Conservation (phyloP, 495 filamentous ascomycete genomes). For the Oidiodendron maius region DNA sequence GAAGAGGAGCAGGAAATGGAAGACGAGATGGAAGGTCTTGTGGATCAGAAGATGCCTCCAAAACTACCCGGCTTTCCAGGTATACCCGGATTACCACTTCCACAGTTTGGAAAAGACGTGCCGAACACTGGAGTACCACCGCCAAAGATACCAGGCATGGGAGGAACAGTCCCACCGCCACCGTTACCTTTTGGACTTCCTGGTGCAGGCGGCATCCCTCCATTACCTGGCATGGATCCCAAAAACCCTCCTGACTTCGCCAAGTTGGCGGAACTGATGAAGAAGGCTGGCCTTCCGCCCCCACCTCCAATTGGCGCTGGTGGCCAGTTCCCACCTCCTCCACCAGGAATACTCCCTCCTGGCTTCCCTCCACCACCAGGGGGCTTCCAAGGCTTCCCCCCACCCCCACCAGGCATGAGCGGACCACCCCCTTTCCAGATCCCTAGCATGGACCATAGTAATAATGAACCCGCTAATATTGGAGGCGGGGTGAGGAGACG, state of each 20-base stretch:
- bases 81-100: slow-evolving; percentile 45
- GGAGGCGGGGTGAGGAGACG: slow-evolving; percentile 39
- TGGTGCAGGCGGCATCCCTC: slow-evolving; percentile 34
- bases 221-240: slow-evolving; percentile 44
- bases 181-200: slow-evolving; percentile 33
- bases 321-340: slow-evolving; percentile 23
- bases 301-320: slow-evolving; percentile 30
- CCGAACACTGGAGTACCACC: slow-evolving; percentile 24
- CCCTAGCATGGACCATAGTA: slow-evolving; percentile 9
- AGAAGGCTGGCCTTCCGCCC: slow-evolving; percentile 43
- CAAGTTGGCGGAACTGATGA: slow-evolving; percentile 58
- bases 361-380: slow-evolving; percentile 36
- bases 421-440: slow-evolving; percentile 7
- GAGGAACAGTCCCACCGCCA: slow-evolving; percentile 32
- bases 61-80: slow-evolving; percentile 41
- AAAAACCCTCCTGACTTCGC: slow-evolving; percentile 62
- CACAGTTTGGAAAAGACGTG: slow-evolving; percentile 27
- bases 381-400: slow-evolving; percentile 8
- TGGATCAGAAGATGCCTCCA: slow-evolving; percentile 78
- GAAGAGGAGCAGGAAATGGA: slow-evolving; percentile 91
- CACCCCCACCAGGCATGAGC: slow-evolving; percentile 12
- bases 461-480: slow-evolving; percentile 5
- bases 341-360: slow-evolving; percentile 44
- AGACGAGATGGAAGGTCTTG: slow-evolving; percentile 88
- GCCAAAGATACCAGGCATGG: slow-evolving; percentile 47